These are phyloP conservation scores for Spizellomyces sp. DNA, from an alignment of 192 early-diverging fungal genomes.

Conservation along the genomic window DNA sequence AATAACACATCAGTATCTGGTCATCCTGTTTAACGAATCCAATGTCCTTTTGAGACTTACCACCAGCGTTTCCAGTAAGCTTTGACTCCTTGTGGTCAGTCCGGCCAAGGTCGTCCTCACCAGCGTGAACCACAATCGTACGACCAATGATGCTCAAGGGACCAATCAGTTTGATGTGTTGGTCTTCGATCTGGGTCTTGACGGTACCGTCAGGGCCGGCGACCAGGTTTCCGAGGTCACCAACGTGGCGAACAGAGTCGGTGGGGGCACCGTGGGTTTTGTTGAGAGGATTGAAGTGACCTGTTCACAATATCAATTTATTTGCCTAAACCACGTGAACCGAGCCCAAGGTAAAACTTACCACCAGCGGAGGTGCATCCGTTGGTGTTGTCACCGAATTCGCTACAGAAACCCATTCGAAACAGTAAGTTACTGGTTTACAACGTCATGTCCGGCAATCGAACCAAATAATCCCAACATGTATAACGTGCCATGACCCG, in stretches of 20 bases:
- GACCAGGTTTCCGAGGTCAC: conserved; percentile 88
- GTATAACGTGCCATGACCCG: background rate
- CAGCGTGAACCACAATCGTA: conserved; percentile 84
- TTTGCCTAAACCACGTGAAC: background rate
- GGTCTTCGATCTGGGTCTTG: conserved; percentile 52
- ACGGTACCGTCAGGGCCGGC: conserved; percentile 61
- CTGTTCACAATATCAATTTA: background rate
- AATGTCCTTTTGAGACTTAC: background rate
- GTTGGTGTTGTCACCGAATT: conserved; percentile 79
- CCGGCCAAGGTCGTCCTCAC: conserved; percentile 84
- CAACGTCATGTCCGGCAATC: background rate
- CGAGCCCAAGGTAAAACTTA: background rate
- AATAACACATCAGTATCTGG: background rate
- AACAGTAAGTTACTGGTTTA: background rate
- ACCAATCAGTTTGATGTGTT: conserved; percentile 77
- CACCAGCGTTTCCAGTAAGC: conserved; percentile 81
- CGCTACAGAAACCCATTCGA: conserved; percentile 32
- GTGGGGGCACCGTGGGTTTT: conserved; percentile 79
- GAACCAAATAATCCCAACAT: conserved; percentile 1
- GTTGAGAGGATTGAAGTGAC: conserved; percentile 83
- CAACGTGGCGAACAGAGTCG: conserved; percentile 74
- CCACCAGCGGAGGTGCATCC: conserved; percentile 81
- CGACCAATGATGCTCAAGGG: conserved; percentile 76
- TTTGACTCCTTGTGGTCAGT: conserved; percentile 71
- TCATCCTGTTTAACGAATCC: background rate